Evolutionary conservation across 2,329 filamentous ascomycete species (phyloP).

Genomic region (Fusarium tricinctum): DNA sequence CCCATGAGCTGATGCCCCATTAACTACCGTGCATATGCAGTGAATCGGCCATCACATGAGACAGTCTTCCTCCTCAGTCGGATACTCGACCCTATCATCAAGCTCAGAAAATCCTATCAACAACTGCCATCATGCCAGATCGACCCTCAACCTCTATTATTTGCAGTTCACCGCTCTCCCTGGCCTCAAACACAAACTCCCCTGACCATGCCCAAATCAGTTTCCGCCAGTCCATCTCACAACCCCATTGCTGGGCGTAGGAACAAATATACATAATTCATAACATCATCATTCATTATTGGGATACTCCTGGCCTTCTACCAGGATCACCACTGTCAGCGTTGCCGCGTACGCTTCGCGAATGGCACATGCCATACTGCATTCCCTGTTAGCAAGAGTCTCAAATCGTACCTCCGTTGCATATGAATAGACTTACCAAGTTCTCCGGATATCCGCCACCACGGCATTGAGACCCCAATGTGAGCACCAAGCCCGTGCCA

Average conservation of each 20-base stretch:
- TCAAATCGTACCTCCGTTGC: background rate
- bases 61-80: background rate
- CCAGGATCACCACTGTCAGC: conserved; percentile 78
- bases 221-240: conserved; percentile 20
- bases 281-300: conserved; percentile 58
- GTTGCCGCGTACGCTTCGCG: conserved; percentile 82
- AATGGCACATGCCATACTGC: conserved; percentile 78
- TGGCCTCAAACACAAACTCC: conserved; percentile 30
- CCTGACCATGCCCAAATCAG: conserved; percentile 20
- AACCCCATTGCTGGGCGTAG: conserved; percentile 16
- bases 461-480: conserved; percentile 81
- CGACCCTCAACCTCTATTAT: conserved; percentile 18
- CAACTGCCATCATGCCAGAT: conserved; percentile 23
- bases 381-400: conserved; percentile 27
- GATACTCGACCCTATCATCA: conserved; percentile 10
- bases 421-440: conserved; percentile 66
- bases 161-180: conserved; percentile 18
- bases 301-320: conserved; percentile 64
- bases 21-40: conserved; percentile 11
- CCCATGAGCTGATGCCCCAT: conserved; percentile 11
- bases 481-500: conserved; percentile 82
- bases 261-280: conserved; percentile 42
- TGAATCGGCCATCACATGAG: conserved; percentile 14
- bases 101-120: conserved; percentile 8
- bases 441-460: conserved; percentile 76